Base-by-base conservation (phyloP, 2,329 filamentous ascomycete species). In the Westerdykella aurantiaca region DNA sequence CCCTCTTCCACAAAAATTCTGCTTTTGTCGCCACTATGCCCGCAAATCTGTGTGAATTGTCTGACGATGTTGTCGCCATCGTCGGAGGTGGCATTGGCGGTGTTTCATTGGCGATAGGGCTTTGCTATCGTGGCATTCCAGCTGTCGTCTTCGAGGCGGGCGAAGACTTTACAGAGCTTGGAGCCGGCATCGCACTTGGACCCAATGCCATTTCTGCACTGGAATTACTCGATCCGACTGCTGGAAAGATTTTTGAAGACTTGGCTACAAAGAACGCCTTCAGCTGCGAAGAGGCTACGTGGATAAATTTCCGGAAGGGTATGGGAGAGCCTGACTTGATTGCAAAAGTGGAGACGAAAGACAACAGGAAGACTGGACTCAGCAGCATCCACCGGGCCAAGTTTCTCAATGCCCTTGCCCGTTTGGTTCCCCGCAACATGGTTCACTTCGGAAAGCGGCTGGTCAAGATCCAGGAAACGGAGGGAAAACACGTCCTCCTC, bases 41-140 rank as follows among this genome's bases (percentile, higher is more conserved):
- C 25, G 7, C 25, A 9, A 12, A 10, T 3, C 33, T 11, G 22
- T 6, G 12, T 11, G 37, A 68, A 66, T 42, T 29, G 7, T 12
- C 25, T 12, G 25, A 29, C 10, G 25, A 7, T 10, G 25, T 12
- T 29, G 64, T 81, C 46, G 78, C 79, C 51, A 78, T 83, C 34
- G 65, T 82, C 13, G 79, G 79, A 46, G 78, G 78, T 34, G 79
- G 79, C 29, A 80, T 82, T 46, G 74, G 73, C 21, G 80, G 80
- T 21, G 67, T 81, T 14, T 67, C 67, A 7, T 71, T 82, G 7
- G 76, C 76, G 18, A 71, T 78, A 38, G 76, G 71, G 6, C 72
- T 82, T 22, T 62, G 73, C 43, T 60, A 71, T 43, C 68, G 72
- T 45, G 57, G 68, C 31, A 53, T 80, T 31, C 61, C 66, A 2